These are phyloP conservation scores for Periconia sp. DNA, from an alignment of 2,329 filamentous ascomycete species.

Conservation along the genomic window DNA sequence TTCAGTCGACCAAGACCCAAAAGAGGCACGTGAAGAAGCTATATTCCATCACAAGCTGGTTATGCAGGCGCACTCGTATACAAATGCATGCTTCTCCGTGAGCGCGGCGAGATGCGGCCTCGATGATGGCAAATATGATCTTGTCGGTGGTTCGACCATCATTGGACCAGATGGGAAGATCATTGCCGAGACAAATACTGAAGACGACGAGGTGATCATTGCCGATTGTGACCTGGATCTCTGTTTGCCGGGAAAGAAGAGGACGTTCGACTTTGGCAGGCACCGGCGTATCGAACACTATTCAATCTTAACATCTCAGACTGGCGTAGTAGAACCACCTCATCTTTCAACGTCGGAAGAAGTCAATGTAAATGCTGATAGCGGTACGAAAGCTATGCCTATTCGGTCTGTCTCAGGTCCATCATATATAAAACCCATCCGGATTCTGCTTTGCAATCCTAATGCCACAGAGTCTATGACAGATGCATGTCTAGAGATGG, in stretches of 20 bases:
- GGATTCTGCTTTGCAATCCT: constrained; percentile 57
- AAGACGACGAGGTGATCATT: constrained; percentile 57
- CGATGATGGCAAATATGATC: constrained; percentile 55
- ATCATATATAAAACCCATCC: constrained; percentile 27
- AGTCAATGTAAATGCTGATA: background rate
- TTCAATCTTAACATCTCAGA: constrained; percentile 19
- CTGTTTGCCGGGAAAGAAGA: constrained; percentile 53
- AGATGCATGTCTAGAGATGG: constrained; percentile 52
- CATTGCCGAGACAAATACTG: constrained; percentile 54
- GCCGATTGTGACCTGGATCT: constrained; percentile 56
- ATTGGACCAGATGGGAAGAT: constrained; percentile 55
- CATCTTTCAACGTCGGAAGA: constrained; percentile 5
- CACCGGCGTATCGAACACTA: constrained; percentile 27
- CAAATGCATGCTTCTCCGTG: constrained; percentile 58
- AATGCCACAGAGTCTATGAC: constrained; percentile 58
- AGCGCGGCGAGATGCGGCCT: constrained; percentile 56
- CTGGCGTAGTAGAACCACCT: constrained; percentile 42
- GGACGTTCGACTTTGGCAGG: constrained; percentile 43
- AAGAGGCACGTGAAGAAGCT: constrained; percentile 53
- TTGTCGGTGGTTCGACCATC: constrained; percentile 56
- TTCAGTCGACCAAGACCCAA: constrained; percentile 45
- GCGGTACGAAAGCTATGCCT: background rate
- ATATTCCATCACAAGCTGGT: constrained; percentile 59
- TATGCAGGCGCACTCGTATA: constrained; percentile 60
- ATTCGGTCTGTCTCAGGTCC: constrained; percentile 7